Conservation (phyloP, 78 protist species). For the Acrasis kona region DNA sequence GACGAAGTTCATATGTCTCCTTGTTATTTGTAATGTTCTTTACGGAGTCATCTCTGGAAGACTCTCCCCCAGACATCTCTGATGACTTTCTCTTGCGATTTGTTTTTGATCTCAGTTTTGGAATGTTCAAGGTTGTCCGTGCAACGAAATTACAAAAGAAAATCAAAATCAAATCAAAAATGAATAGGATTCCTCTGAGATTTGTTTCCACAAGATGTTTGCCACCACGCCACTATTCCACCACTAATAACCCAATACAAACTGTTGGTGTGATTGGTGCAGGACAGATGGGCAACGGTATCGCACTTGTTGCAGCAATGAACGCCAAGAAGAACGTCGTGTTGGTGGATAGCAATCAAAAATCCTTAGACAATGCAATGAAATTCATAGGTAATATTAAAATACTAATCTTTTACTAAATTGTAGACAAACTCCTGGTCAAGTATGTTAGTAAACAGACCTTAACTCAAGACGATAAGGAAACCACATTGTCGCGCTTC, state of each 20-base stretch:
- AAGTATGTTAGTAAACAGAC: constrained; percentile 51
- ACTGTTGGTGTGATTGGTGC: constrained; percentile 37
- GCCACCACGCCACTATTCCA: no score
- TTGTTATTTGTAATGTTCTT: no score
- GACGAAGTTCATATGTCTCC: no score
- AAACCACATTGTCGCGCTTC: constrained; percentile 22
- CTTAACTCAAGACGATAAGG: constrained; percentile 33
- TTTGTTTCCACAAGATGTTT: no score
- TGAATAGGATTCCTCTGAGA: no score
- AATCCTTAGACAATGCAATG: constrained; percentile 22
- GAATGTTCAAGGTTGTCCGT: no score
- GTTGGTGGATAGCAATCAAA: constrained; percentile 28
- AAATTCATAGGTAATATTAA: constrained; percentile 2
- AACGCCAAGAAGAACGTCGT: constrained; percentile 40
- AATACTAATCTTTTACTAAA: not conserved
- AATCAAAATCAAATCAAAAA: no score
- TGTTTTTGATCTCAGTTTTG: no score
- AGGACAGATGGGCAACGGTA: constrained; percentile 78
- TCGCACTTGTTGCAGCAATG: constrained; percentile 53
- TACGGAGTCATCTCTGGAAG: no score
- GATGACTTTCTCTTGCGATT: no score
- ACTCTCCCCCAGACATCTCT: no score
- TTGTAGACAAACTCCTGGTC: not conserved
- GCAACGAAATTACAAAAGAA: no score
- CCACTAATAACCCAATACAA: not conserved